Evolutionary conservation across 176 grass and related monocot genomes (phyloP).

Genomic region (Phoenix dactylifera): DNA sequence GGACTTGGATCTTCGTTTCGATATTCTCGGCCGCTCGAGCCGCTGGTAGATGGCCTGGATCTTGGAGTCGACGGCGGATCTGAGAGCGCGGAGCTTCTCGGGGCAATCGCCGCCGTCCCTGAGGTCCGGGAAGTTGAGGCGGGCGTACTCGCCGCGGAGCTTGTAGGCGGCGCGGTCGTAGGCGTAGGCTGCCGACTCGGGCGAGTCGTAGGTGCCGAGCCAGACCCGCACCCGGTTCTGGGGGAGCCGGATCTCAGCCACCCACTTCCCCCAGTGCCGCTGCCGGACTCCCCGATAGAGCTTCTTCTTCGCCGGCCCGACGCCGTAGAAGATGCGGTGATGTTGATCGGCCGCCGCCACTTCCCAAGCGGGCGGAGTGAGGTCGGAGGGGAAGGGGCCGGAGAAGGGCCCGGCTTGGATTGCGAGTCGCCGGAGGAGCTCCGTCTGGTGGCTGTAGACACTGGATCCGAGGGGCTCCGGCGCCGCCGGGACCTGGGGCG

Average conservation of each 20-base stretch:
- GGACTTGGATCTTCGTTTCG: too few species aligned
- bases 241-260: conserved; percentile 84
- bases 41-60: conserved; percentile 85
- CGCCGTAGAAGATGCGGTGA: neutral
- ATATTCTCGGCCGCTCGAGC: conserved; percentile 16
- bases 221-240: conserved; percentile 92
- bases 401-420: neutral
- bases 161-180: conserved; percentile 79
- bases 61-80: conserved; percentile 58
- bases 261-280: conserved; percentile 98
- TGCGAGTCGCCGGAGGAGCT: conserved; percentile 65
- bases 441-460: conserved; percentile 75
- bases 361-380: too few species aligned
- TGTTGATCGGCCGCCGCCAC: neutral
- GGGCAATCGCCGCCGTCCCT: conserved; percentile 35
- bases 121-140: conserved; percentile 86
- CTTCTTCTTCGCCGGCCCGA: conserved; percentile 23
- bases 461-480: conserved; percentile 59
- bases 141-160: conserved; percentile 90
- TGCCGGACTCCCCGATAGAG: conserved; percentile 86
- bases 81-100: conserved; percentile 39
- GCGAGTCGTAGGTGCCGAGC: conserved; percentile 94
- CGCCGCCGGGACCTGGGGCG: conserved; percentile 13
- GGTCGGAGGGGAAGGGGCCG: neutral
- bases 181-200: conserved; percentile 71